Conservation (phyloP, 441 rosid genomes). For the Gossypium lobatum region DNA sequence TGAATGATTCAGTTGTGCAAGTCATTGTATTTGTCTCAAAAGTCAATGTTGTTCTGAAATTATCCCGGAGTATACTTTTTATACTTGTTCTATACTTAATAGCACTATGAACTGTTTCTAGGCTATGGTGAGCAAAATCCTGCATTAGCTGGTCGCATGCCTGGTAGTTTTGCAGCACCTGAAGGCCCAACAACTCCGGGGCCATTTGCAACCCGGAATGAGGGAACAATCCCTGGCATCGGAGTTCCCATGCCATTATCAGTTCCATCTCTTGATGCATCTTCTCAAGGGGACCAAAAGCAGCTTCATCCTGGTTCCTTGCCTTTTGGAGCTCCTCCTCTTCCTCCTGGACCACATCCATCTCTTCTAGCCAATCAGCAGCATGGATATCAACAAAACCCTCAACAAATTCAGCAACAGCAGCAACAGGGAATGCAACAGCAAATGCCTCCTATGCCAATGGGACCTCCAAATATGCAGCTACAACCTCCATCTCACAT, state of each 20-base stretch:
- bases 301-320: conserved; percentile 56
- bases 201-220: conserved; percentile 74
- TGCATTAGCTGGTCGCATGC: conserved; percentile 62
- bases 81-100: not conserved
- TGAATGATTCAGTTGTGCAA: not conserved
- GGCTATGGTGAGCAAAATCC: conserved; percentile 85
- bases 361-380: conserved; percentile 79
- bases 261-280: conserved; percentile 58
- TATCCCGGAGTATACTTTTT: not conserved
- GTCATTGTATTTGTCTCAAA: not conserved
- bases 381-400: conserved; percentile 79
- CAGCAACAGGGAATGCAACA: conserved; percentile 63
- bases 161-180: conserved; percentile 60
- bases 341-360: conserved; percentile 98
- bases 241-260: conserved; percentile 81
- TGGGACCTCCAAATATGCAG: conserved; percentile 80
- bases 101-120: conserved; percentile 22
- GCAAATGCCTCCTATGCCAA: conserved; percentile 64
- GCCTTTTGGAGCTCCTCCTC: conserved; percentile 83
- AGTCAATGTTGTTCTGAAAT: not conserved
- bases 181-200: conserved; percentile 79
- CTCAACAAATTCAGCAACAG: conserved; percentile 54
- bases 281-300: conserved; percentile 81
- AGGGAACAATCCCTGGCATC: conserved; percentile 93
- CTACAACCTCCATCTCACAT: conserved; percentile 81